phyloP scores from a whole-genome alignment of 805 yeast genomes.

The Maudiozyma serrabonitensis region DNA sequence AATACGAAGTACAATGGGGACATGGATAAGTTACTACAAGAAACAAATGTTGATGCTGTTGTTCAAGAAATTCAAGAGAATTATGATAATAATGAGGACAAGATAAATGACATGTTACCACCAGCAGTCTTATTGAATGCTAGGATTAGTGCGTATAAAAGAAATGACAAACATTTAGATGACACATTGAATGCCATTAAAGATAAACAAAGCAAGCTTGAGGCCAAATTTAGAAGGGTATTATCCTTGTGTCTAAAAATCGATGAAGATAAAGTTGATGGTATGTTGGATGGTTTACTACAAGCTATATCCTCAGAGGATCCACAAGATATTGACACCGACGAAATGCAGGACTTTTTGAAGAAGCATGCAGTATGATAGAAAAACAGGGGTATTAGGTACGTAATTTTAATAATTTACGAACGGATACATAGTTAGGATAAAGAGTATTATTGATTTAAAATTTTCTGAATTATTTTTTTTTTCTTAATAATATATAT shows the following conservation, averaged over 20 bases:
- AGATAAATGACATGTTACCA: slow-evolving; percentile 22
- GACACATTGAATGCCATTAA: slow-evolving; percentile 44
- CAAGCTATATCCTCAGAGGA: slow-evolving; percentile 81
- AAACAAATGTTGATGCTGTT: slow-evolving; percentile 16
- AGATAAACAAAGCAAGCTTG: slow-evolving; percentile 46
- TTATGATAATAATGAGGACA: slow-evolving; percentile 8
- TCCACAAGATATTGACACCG: slow-evolving; percentile 56
- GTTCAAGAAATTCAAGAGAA: slow-evolving; percentile 15
- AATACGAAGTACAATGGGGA: slow-evolving; percentile 25
- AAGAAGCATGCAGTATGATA: slow-evolving; percentile 35
- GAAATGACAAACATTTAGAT: slow-evolving; percentile 51
- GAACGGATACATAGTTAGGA: no score
- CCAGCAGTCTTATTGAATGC: slow-evolving; percentile 50
- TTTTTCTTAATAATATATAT: no score
- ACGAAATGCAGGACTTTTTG: slow-evolving; percentile 39
- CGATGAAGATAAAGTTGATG: slow-evolving; percentile 69
- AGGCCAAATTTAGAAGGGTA: slow-evolving; percentile 75
- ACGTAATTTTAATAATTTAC: no score
- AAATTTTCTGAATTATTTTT: no score
- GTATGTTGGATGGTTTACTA: slow-evolving; percentile 70
- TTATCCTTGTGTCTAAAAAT: slow-evolving; percentile 87
- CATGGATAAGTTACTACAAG: slow-evolving; percentile 20
- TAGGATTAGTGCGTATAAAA: slow-evolving; percentile 67
- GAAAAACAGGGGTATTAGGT: background rate
- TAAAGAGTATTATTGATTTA: no score